phyloP scores from a whole-genome alignment of 2,329 filamentous ascomycete genomes.

The Neopestalotiopsis sp. region DNA sequence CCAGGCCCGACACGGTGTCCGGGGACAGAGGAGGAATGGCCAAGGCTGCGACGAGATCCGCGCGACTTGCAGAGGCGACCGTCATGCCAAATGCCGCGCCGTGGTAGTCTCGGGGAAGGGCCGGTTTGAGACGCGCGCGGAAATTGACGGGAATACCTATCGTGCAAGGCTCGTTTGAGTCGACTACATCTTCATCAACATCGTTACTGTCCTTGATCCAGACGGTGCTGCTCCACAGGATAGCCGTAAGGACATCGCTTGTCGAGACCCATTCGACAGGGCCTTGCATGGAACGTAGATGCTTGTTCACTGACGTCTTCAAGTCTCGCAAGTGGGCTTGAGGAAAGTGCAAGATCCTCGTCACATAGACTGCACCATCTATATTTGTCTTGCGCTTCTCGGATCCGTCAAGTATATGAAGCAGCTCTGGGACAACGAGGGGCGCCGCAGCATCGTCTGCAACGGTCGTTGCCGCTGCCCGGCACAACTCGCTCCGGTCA shows the following conservation, averaged over 20 bases:
- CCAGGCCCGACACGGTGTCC: conserved; percentile 18
- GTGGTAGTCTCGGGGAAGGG: conserved; percentile 31
- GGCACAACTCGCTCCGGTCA: conserved; percentile 25
- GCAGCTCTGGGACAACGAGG: conserved; percentile 25
- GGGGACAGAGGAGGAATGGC: background rate
- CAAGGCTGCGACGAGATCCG: conserved; percentile 25
- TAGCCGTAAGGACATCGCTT: conserved; percentile 31
- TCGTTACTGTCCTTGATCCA: conserved; percentile 21
- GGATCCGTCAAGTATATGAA: conserved; percentile 22
- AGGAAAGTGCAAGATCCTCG: conserved; percentile 33
- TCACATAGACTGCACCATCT: conserved; percentile 21
- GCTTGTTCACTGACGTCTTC: conserved; percentile 27
- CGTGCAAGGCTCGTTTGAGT: conserved; percentile 20
- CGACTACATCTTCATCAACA: background rate
- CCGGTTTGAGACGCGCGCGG: conserved; percentile 27
- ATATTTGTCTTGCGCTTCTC: conserved; percentile 11
- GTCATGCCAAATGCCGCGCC: conserved; percentile 36
- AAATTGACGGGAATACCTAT: conserved; percentile 37
- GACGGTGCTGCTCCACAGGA: conserved; percentile 35
- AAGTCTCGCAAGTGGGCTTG: conserved; percentile 24
- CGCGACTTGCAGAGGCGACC: conserved; percentile 20
- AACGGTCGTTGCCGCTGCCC: background rate
- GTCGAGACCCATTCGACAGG: conserved; percentile 34
- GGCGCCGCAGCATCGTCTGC: background rate
- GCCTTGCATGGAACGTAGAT: conserved; percentile 14